Percentiles rank a stretch among this genome's conserved stretches.
These are phyloP conservation scores for Epichloe sibirici DNA, from an alignment of 2,329 filamentous ascomycete species.

Conservation along the genomic window DNA sequence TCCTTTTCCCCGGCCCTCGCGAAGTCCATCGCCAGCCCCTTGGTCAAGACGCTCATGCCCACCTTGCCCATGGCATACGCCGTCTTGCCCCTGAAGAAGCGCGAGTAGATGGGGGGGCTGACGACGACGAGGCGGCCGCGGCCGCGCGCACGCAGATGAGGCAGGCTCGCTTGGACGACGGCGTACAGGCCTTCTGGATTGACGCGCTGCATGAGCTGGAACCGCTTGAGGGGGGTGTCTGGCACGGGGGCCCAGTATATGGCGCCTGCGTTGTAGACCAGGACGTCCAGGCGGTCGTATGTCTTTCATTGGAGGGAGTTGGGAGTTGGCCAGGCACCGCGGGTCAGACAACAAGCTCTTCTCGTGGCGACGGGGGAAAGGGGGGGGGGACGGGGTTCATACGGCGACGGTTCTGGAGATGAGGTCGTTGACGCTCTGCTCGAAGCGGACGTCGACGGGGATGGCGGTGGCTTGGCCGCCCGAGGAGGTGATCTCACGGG, in stretches of 20 bases:
- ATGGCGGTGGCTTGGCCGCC: constrained; percentile 55
- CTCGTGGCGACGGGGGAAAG: neutral
- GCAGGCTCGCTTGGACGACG: constrained; percentile 54
- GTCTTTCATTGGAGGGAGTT: constrained; percentile 17
- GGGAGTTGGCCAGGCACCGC: too few species aligned
- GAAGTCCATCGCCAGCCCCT: constrained; percentile 75
- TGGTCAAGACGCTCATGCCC: constrained; percentile 70
- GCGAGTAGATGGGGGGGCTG: constrained; percentile 71
- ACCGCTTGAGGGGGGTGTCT: constrained; percentile 62
- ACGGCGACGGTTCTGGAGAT: constrained; percentile 42
- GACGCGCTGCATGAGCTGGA: constrained; percentile 64
- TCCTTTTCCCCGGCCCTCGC: constrained; percentile 37
- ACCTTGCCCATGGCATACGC: constrained; percentile 72
- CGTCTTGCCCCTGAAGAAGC: constrained; percentile 78
- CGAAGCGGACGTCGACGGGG: constrained; percentile 56
- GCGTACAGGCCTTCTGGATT: constrained; percentile 69
- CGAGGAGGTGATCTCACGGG: constrained; percentile 54
- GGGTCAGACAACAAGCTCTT: too few species aligned
- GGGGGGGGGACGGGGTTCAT: neutral
- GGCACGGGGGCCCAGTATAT: constrained; percentile 74
- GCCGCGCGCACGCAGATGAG: constrained; percentile 38
- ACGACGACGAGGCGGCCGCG: constrained; percentile 63
- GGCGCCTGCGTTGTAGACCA: constrained; percentile 75
- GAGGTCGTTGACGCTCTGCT: constrained; percentile 47
- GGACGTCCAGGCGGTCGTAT: constrained; percentile 55